Evolutionary conservation across 2,329 filamentous ascomycete species (phyloP).

Genomic region (Pseudogymnoascus sp.): DNA sequence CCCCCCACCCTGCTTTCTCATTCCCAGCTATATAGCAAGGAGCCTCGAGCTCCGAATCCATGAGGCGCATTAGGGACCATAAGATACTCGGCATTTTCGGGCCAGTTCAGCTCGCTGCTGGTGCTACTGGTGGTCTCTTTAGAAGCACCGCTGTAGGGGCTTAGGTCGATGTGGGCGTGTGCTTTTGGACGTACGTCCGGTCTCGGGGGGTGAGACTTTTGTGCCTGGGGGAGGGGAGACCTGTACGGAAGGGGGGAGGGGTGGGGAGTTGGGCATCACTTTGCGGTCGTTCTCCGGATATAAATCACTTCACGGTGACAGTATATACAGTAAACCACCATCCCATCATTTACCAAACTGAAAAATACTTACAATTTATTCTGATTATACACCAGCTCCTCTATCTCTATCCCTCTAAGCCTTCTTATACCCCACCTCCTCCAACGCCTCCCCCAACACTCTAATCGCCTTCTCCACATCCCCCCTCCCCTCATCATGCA

Average conservation of each 20-base stretch:
- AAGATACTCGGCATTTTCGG: too few relatives aligned
- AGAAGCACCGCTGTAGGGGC: too few relatives aligned
- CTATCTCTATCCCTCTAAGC: not conserved
- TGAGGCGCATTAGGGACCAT: too few relatives aligned
- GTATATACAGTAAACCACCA: not conserved
- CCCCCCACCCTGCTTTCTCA: too few relatives aligned
- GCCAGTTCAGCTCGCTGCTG: too few relatives aligned
- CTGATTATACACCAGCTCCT: not conserved
- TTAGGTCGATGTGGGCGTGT: too few relatives aligned
- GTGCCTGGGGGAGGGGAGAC: too few relatives aligned
- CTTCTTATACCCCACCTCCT: conserved; percentile 4
- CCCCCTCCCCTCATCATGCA: conserved; percentile 27
- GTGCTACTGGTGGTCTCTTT: too few relatives aligned
- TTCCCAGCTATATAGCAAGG: too few relatives aligned
- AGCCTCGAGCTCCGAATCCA: too few relatives aligned
- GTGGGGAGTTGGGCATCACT: not conserved
- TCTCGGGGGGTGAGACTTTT: too few relatives aligned
- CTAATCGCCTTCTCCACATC: conserved; percentile 1
- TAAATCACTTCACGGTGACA: not conserved
- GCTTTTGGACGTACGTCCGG: too few relatives aligned
- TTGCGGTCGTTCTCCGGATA: not conserved
- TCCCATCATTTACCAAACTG: not conserved
- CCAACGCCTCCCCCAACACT: not conserved
- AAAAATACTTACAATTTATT: not conserved
- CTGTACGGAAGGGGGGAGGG: not conserved